A percentile compares a stretch with the other conserved stretches of the same genome.
These are phyloP conservation scores for Backusella sp. DNA, from an alignment of 192 early-diverging fungal species.

Conservation along the genomic window DNA sequence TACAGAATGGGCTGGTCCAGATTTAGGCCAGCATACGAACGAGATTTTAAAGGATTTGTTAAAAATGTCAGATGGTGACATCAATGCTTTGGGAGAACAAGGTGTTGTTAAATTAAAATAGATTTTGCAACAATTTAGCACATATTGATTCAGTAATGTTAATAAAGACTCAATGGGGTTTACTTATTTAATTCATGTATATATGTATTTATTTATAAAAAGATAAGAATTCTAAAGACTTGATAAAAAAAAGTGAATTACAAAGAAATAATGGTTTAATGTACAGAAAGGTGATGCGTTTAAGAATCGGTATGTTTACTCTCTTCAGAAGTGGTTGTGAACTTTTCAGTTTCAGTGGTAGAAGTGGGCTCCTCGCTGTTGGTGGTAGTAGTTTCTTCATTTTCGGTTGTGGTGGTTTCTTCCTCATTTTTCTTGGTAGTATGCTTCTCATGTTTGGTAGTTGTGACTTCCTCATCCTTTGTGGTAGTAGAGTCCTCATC, in stretches of 20 bases:
- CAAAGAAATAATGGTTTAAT: not conserved
- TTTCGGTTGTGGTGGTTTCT: not conserved
- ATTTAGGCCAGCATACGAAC: conserved; percentile 43
- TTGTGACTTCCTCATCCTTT: not conserved
- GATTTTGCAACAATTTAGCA: not conserved
- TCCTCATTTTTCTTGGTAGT: not conserved
- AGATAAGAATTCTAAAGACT: not conserved
- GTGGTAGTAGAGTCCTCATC: not conserved
- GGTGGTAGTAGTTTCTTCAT: not conserved
- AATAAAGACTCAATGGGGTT: not conserved
- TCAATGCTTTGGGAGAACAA: conserved; percentile 31
- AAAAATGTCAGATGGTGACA: conserved; percentile 23
- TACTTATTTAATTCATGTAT: not conserved
- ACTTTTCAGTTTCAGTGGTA: not conserved
- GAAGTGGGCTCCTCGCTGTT: not conserved
- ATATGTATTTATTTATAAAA: not conserved
- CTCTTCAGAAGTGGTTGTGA: not conserved
- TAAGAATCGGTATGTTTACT: not conserved
- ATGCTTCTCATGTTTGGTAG: not conserved
- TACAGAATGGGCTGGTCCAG: conserved; percentile 50
- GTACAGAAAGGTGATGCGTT: not conserved
- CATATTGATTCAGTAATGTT: not conserved
- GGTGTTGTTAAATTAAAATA: conserved; percentile 24
- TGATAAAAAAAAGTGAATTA: not conserved
- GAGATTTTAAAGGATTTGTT: conserved; percentile 35